Conservation (phyloP, 768 basidiomycete species). For the Coprinopsis sp. region DNA sequence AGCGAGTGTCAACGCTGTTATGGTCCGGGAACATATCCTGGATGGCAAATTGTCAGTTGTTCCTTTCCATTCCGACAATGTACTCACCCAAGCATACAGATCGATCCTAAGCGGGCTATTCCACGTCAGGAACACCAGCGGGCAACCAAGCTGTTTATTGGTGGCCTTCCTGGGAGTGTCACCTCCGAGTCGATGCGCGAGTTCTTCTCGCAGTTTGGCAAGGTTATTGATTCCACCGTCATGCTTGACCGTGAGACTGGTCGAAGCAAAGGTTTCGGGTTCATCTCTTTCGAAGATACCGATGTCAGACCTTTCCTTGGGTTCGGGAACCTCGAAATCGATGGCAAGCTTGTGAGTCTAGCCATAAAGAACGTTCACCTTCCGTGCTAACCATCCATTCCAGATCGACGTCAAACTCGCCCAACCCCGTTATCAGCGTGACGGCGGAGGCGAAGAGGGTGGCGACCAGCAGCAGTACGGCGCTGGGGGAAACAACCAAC, state of each 20-base stretch:
- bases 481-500: slow-evolving; percentile 15
- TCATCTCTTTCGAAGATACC: slow-evolving; percentile 93
- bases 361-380: not conserved
- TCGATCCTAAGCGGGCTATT: slow-evolving; percentile 99
- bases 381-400: not conserved
- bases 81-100: slow-evolving; percentile 44
- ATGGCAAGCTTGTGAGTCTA: slow-evolving; percentile 82
- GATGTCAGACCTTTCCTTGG: slow-evolving; percentile 86
- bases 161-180: slow-evolving; percentile 86
- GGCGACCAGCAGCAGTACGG: slow-evolving; percentile 19
- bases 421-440: slow-evolving; percentile 81
- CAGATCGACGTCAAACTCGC: slow-evolving; percentile 98
- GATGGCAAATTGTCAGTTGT: slow-evolving; percentile 92
- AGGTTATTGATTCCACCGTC: slow-evolving; percentile 95
- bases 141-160: slow-evolving; percentile 94
- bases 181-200: slow-evolving; percentile 91
- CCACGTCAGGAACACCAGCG: slow-evolving; percentile 93
- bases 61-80: slow-evolving; percentile 8
- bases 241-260: slow-evolving; percentile 98
- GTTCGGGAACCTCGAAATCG: slow-evolving; percentile 85
- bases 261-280: slow-evolving; percentile 95
- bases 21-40: slow-evolving; percentile 90
- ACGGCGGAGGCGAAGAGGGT: slow-evolving; percentile 28
- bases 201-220: slow-evolving; percentile 92
- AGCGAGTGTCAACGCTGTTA: slow-evolving; percentile 89